Evolutionary conservation across 2,329 filamentous ascomycete species (phyloP).

Genomic region (Drechslerella coelobrocha): DNA sequence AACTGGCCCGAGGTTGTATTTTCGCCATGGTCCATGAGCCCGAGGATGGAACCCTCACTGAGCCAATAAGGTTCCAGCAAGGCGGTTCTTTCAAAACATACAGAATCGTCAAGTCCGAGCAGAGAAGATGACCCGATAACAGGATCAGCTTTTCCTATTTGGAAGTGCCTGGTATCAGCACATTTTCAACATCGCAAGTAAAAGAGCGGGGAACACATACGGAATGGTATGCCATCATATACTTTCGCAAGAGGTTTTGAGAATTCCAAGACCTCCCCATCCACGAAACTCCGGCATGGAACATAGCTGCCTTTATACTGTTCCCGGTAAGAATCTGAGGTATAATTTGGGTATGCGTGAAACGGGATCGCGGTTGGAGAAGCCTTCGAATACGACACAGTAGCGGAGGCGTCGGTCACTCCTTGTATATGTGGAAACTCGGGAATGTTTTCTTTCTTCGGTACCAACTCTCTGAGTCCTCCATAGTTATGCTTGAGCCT

Average conservation of each 20-base stretch:
- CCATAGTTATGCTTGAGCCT: conserved; percentile 38
- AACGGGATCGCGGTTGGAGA: conserved; percentile 13
- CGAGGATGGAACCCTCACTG: conserved; percentile 69
- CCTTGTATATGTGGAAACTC: conserved; percentile 21
- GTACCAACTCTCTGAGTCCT: conserved; percentile 39
- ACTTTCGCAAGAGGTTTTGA: conserved; percentile 22
- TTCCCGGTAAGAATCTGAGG: background rate
- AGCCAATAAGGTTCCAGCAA: conserved; percentile 79
- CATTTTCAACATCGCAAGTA: background rate
- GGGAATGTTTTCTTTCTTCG: conserved; percentile 34
- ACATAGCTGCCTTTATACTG: conserved; percentile 16
- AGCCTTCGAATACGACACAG: conserved; percentile 12
- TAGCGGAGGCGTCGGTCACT: background rate
- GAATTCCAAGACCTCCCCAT: conserved; percentile 30
- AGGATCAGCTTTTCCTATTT: conserved; percentile 81
- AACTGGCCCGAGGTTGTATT: conserved; percentile 61
- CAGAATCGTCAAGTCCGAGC: conserved; percentile 78
- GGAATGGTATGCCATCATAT: conserved; percentile 60
- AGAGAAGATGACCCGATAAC: conserved; percentile 83
- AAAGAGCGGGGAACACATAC: conserved; percentile 58
- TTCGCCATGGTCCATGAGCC: conserved; percentile 33
- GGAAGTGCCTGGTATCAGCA: conserved; percentile 55
- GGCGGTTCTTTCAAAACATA: conserved; percentile 93
- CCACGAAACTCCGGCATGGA: conserved; percentile 23
- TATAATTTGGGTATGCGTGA: conserved; percentile 27